Conservation (phyloP, 228 moss, liverwort and hornwort species). For the Sphagnum fallax region DNA sequence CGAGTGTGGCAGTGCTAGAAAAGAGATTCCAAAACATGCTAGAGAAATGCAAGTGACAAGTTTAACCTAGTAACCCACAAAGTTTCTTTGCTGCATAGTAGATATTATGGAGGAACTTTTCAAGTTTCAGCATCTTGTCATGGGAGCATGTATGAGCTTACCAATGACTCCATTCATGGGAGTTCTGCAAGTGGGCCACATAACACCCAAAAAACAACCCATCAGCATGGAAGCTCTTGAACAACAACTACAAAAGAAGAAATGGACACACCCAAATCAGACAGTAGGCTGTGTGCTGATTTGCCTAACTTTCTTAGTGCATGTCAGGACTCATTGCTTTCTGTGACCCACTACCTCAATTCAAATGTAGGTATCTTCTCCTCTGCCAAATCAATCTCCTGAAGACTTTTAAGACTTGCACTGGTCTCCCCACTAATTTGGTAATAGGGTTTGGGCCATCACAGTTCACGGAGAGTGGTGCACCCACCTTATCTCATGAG, state of each 20-base stretch:
- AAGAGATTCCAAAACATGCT: background rate
- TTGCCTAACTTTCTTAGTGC: background rate
- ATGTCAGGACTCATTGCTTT: background rate
- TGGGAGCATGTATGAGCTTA: conserved; percentile 6
- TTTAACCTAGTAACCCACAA: background rate
- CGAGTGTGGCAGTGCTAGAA: background rate
- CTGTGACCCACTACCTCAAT: background rate
- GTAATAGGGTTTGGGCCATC: background rate
- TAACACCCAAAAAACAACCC: background rate
- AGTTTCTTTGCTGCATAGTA: too few species aligned
- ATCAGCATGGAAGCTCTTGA: background rate
- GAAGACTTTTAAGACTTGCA: background rate
- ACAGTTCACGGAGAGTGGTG: background rate
- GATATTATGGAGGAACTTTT: too few species aligned
- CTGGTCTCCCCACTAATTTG: background rate
- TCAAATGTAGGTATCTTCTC: background rate
- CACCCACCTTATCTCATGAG: conserved; percentile 71
- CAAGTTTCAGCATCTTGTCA: background rate
- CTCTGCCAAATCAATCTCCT: background rate
- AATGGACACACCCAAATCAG: background rate
- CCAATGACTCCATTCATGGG: conserved; percentile 92
- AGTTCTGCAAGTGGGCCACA: conserved; percentile 44
- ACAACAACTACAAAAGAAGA: background rate
- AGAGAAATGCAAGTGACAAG: background rate
- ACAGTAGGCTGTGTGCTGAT: background rate